A percentile compares a stretch with the other conserved stretches of the same genome.
These are phyloP conservation scores for Wallacemonas sp. DNA, from an alignment of 208 protist species.

Conservation along the genomic window DNA sequence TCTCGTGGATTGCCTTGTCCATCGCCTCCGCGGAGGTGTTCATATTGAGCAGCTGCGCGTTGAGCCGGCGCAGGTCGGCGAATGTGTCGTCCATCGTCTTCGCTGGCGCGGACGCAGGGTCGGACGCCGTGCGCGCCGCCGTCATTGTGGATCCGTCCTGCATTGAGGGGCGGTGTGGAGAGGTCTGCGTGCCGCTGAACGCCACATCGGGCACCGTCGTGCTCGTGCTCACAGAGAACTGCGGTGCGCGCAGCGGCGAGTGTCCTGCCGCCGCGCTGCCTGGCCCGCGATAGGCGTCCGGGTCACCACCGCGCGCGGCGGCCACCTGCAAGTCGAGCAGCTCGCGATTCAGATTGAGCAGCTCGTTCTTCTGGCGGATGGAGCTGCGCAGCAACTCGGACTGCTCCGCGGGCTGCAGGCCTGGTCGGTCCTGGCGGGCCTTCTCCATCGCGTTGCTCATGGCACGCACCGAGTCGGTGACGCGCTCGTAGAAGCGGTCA, in stretches of 20 bases:
- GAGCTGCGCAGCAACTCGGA: conserved; percentile 57
- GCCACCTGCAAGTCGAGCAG: conserved; percentile 67
- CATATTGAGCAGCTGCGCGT: conserved; percentile 59
- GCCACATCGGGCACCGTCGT: not conserved
- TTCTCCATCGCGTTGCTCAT: conserved; percentile 23
- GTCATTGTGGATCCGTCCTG: conserved; percentile 23
- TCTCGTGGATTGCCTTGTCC: conserved; percentile 74
- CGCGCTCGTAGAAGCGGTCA: conserved; percentile 45
- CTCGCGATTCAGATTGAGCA: conserved; percentile 67
- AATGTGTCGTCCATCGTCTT: conserved; percentile 53
- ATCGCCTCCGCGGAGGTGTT: conserved; percentile 70
- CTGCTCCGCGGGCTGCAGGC: conserved; percentile 61
- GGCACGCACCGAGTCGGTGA: conserved; percentile 35
- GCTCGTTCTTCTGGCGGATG: conserved; percentile 72
- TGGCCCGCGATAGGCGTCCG: not conserved
- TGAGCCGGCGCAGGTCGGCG: conserved; percentile 60
- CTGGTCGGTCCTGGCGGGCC: conserved; percentile 17
- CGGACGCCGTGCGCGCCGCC: conserved; percentile 1
- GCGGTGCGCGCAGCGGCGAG: not conserved
- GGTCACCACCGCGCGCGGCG: conserved; percentile 27
- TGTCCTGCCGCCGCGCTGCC: conserved; percentile 1
- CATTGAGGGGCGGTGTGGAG: conserved; percentile 5
- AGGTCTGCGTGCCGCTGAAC: conserved; percentile 21
- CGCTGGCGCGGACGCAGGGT: conserved; percentile 17
- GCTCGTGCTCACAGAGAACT: conserved; percentile 9